These are phyloP conservation scores for Scutellaria baicalensis DNA, from an alignment of 257 asterid species.

Conservation along the genomic window DNA sequence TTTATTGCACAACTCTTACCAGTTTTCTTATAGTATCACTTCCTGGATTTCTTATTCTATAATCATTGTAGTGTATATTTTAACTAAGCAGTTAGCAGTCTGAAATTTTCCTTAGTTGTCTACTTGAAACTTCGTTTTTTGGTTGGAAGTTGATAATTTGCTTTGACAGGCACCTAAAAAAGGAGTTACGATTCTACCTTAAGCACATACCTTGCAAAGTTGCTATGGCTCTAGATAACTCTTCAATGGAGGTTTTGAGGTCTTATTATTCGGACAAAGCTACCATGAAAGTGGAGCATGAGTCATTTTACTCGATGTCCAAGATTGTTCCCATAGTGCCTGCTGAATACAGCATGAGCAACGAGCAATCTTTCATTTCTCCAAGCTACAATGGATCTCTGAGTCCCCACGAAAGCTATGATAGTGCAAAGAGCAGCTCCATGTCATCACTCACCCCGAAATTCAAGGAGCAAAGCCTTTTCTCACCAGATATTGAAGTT, in stretches of 20 bases:
- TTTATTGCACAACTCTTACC: too few species aligned
- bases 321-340: slow-evolving; percentile 37
- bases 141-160: slow-evolving; percentile 6
- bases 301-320: slow-evolving; percentile 39
- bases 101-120: neutral
- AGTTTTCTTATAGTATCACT: too few species aligned
- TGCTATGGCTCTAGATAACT: slow-evolving; percentile 46
- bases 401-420: slow-evolving; percentile 34
- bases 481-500: slow-evolving; percentile 26
- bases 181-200: slow-evolving; percentile 51
- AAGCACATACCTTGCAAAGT: slow-evolving; percentile 67
- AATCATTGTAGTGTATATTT: too few species aligned
- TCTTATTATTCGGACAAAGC: slow-evolving; percentile 27
- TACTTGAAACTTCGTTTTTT: neutral
- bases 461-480: slow-evolving; percentile 27
- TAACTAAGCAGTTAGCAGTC: neutral
- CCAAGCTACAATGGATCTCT: slow-evolving; percentile 21
- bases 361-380: slow-evolving; percentile 24
- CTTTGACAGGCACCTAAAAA: slow-evolving; percentile 52
- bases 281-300: slow-evolving; percentile 23
- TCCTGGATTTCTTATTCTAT: too few species aligned
- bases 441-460: neutral
- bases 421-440: slow-evolving; percentile 21
- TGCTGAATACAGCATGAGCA: slow-evolving; percentile 7
- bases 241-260: slow-evolving; percentile 41